A percentile compares a stretch with the other conserved stretches of the same genome.
These are phyloP conservation scores for Serendipita vermifera DNA, from an alignment of 768 basidiomycete species.

Conservation along the genomic window DNA sequence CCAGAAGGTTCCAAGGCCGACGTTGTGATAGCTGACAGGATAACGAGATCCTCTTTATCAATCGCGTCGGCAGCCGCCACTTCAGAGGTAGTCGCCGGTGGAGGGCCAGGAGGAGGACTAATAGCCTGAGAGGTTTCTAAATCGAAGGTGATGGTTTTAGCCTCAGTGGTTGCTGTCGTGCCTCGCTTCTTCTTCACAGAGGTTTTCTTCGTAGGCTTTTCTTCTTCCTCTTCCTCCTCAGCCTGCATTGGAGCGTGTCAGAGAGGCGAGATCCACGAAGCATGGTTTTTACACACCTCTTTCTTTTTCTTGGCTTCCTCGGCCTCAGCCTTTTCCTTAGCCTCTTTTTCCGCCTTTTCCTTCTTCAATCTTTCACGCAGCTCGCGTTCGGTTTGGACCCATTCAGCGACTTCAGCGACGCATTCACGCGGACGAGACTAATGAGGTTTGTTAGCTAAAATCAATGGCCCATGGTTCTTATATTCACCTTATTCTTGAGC, in stretches of 20 bases:
- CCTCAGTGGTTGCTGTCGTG: neutral
- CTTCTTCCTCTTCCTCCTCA: neutral
- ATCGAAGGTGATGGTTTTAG: neutral
- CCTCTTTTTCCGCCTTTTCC: conserved; percentile 46
- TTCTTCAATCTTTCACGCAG: conserved; percentile 75
- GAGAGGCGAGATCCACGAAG: neutral
- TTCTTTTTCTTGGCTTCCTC: conserved; percentile 52
- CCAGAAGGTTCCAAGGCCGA: too few relatives aligned
- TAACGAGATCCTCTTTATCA: conserved; percentile 2
- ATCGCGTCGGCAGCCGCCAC: neutral
- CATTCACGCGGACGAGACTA: conserved; percentile 81
- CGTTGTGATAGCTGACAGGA: conserved; percentile 2
- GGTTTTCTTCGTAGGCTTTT: too few relatives aligned
- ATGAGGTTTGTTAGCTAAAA: too few relatives aligned
- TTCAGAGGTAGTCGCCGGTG: neutral
- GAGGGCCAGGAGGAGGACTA: too few relatives aligned
- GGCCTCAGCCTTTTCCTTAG: conserved; percentile 62
- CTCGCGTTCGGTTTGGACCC: conserved; percentile 69
- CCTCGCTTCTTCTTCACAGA: too few relatives aligned
- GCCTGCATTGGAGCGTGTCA: neutral
- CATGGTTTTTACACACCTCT: conserved; percentile 32
- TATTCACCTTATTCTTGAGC: conserved; percentile 26
- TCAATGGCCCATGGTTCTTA: too few relatives aligned
- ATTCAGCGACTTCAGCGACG: conserved; percentile 64
- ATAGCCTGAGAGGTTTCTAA: neutral